A percentile compares a stretch with the other conserved stretches of the same genome.
phyloP scores from a whole-genome alignment of 2,329 filamentous ascomycete genomes.

The Xylariales sp. region DNA sequence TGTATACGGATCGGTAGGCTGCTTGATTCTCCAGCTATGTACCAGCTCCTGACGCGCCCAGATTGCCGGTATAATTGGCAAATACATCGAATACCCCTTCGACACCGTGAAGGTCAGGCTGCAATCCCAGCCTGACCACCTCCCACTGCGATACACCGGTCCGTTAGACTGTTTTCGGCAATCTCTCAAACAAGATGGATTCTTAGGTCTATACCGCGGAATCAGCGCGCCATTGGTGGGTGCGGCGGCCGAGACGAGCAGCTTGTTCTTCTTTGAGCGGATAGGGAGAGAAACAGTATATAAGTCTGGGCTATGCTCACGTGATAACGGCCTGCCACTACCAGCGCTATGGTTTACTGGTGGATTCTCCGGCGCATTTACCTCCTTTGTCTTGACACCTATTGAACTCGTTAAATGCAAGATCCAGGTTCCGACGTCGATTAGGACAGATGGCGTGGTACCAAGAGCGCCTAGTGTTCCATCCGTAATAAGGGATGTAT shows the following conservation, averaged over 20 bases:
- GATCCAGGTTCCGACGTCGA: constrained; percentile 70
- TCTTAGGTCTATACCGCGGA: constrained; percentile 80
- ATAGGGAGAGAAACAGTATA: constrained; percentile 65
- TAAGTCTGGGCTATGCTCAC: constrained; percentile 41
- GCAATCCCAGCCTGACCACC: constrained; percentile 85
- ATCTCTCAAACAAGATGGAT: constrained; percentile 73
- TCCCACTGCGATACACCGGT: constrained; percentile 76
- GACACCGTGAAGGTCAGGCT: constrained; percentile 97
- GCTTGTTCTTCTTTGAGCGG: constrained; percentile 87
- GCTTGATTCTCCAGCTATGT: not conserved
- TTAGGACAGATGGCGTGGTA: constrained; percentile 32
- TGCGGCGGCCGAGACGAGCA: constrained; percentile 87
- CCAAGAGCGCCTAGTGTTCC: constrained; percentile 56
- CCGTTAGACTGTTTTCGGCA: constrained; percentile 92
- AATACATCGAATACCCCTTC: constrained; percentile 97
- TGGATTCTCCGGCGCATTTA: constrained; percentile 81
- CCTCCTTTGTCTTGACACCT: constrained; percentile 85
- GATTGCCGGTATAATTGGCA: constrained; percentile 82
- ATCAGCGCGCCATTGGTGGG: constrained; percentile 88
- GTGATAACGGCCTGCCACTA: constrained; percentile 64
- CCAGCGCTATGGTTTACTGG: constrained; percentile 72
- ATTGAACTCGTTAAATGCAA: constrained; percentile 98
- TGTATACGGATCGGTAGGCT: constrained; percentile 74
- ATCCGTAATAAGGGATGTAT: constrained; percentile 72
- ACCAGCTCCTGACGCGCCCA: constrained; percentile 28